Percentiles rank a stretch among this genome's conserved stretches.
Evolutionary conservation across 2,329 filamentous ascomycete species (phyloP).

Genomic region (Phaeoacremonium minimum): DNA sequence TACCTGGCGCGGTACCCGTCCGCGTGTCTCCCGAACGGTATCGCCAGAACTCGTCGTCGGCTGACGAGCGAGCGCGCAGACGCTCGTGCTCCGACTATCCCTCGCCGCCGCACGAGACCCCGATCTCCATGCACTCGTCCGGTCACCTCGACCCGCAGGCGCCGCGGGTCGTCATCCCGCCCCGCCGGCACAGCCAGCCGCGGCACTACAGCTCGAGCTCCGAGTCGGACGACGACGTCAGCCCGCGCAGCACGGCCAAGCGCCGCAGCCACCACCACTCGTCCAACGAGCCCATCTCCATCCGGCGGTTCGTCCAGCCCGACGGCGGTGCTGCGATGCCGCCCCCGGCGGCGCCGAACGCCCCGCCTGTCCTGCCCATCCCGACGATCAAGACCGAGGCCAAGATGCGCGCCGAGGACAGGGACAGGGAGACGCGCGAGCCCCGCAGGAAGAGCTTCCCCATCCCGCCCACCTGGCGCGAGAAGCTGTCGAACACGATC

Average conservation of each 20-base stretch:
- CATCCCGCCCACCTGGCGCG: slow-evolving; percentile 31
- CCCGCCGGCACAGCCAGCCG: slow-evolving; percentile 46
- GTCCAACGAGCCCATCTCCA: slow-evolving; percentile 20
- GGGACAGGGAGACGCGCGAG: slow-evolving; percentile 21
- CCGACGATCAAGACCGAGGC: slow-evolving; percentile 4
- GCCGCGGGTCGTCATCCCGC: slow-evolving; percentile 19
- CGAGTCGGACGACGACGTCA: slow-evolving; percentile 29
- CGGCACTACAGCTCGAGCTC: slow-evolving; percentile 36
- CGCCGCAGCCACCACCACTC: slow-evolving; percentile 8
- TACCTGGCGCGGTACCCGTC: slow-evolving; percentile 1
- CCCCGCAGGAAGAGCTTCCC: slow-evolving; percentile 26
- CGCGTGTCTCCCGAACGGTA: slow-evolving; percentile 14
- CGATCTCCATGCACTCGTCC: slow-evolving; percentile 13
- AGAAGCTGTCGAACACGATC: slow-evolving; percentile 39
- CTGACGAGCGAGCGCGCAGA: slow-evolving; percentile 36
- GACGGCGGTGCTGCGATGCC: slow-evolving; percentile 5
- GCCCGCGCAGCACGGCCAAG: slow-evolving; percentile 15
- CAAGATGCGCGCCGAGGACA: slow-evolving; percentile 14
- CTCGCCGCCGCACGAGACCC: slow-evolving; percentile 25
- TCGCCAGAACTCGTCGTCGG: slow-evolving; percentile 27
- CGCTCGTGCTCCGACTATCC: slow-evolving; percentile 49
- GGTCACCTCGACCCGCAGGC: slow-evolving; percentile 29
- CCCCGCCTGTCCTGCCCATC: slow-evolving; percentile 1
- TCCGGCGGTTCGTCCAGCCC: slow-evolving; percentile 26
- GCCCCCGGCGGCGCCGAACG: slow-evolving; percentile 1